Percentiles rank a stretch among this genome's conserved stretches.
phyloP scores from a whole-genome alignment of 1,284 basidiomycete genomes.

The Ganoderma resinaceum region DNA sequence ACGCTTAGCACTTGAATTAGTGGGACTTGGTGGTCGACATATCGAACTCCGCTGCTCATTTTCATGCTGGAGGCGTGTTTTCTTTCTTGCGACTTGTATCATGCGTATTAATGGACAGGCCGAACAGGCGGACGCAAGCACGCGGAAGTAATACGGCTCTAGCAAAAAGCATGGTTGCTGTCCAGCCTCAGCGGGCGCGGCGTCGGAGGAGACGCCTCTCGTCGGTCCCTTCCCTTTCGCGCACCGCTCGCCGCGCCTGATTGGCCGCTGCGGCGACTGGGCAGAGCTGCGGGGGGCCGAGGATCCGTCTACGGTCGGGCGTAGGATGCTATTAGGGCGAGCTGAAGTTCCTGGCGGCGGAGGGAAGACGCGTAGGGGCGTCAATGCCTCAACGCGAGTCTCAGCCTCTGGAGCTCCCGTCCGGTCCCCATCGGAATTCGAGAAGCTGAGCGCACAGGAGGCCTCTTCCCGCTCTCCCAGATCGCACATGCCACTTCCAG shows the following conservation, averaged over 20 bases:
- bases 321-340: conserved; percentile 2
- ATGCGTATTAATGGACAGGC: neutral
- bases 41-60: conserved; percentile 2
- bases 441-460: neutral
- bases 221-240: conserved; percentile 16
- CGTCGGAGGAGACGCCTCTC: conserved; percentile 9
- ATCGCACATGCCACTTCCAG: conserved; percentile 4
- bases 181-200: neutral
- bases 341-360: conserved; percentile 2
- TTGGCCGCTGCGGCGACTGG: neutral
- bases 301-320: conserved; percentile 16
- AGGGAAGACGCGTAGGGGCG: conserved; percentile 12
- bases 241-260: neutral
- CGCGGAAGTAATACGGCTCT: neutral
- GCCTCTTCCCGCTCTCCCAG: neutral
- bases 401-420: conserved; percentile 5
- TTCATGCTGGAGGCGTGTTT: neutral
- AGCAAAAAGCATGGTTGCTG: conserved; percentile 2
- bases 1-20: neutral
- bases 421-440: conserved; percentile 24
- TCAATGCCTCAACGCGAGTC: conserved; percentile 5
- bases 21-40: neutral
- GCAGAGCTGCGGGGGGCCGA: conserved; percentile 5
- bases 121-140: neutral
- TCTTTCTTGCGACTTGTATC: neutral